Evolutionary conservation across 148 eudicot genomes (phyloP), one percentile per base, ranked within the genome.

Genomic region (Beta vulgaris): DNA sequence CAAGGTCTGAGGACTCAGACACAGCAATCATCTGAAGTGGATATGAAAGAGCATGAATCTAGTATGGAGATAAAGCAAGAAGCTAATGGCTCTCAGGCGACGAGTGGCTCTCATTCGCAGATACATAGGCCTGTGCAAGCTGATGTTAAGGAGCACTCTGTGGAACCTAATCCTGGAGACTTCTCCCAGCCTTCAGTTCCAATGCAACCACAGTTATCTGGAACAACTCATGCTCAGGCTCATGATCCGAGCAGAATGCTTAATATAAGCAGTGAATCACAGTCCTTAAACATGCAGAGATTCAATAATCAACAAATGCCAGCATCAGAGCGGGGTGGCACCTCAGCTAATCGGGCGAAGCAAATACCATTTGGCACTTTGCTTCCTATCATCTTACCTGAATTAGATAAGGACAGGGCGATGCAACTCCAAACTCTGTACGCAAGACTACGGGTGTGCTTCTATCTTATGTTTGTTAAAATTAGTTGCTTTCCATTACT

Each of bases 311-410:
- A 83, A 76, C 87, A 81, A 78, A 76, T 82, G 26, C 62, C 85
- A 57, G 76, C 76, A 34, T 64, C 82, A 42, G 86, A 85, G 76
- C 94, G 84, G 81, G 76, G 69, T 49, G 81, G 73, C 71, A 84
- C 76, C 69, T 28, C 88, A 39, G 16, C 79, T 31, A 87, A 86
- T 74, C 84, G 84, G 75, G 83, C 82, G 34, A 92, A 85, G 68
- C 96, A 89, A 81, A 96, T 95, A 68, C 92, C 99, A 7, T 92
- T 95, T 83, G 99, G 90, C 72, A 76, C 86, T 81, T 81, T 95
- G 81, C 89, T 95, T 66, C 99, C 99, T 36, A 83, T 89, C 77
- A 91, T 95, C 73, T 83, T 82, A 71, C 94, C 97, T 28, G 94
- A 89, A 78, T 90, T 95, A 80, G 97, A 95, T 69, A 92, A 92